Percentiles rank a stretch among this genome's conserved stretches.
Conservation (phyloP, 768 basidiomycete species). For the Suillus tomentosus region DNA sequence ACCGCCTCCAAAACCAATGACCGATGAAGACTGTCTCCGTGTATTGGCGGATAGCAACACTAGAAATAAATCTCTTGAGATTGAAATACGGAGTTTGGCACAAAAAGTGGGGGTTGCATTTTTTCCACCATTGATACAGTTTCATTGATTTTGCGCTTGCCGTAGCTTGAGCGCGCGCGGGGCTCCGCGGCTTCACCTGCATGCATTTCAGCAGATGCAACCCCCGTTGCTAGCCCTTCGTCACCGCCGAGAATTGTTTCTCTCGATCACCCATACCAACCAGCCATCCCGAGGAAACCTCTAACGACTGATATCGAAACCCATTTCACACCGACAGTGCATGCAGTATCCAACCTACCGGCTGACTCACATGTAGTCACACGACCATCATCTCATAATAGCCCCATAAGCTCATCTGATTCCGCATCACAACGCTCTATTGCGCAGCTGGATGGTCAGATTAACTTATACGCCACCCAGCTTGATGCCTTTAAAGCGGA, state of each 20-base stretch:
- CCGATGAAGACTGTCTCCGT: constrained; percentile 42
- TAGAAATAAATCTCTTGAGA: constrained; percentile 46
- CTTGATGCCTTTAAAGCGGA: constrained; percentile 43
- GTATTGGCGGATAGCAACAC: constrained; percentile 40
- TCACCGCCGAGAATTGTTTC: not conserved
- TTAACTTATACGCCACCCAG: constrained; percentile 35
- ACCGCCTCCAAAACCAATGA: constrained; percentile 23
- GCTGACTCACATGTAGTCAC: not conserved
- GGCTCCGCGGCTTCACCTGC: not conserved
- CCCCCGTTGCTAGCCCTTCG: not conserved
- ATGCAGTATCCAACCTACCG: not conserved
- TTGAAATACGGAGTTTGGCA: constrained; percentile 43
- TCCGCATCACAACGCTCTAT: constrained; percentile 19
- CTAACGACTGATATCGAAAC: not conserved
- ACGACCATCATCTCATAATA: not conserved
- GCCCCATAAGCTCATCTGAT: not conserved
- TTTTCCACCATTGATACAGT: not conserved
- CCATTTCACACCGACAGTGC: not conserved
- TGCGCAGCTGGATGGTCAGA: constrained; percentile 38
- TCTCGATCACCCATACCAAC: not conserved
- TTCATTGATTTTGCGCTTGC: not conserved
- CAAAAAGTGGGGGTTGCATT: constrained; percentile 34
- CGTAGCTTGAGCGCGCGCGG: not conserved
- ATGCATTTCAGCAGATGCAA: not conserved
- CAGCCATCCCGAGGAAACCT: not conserved